Evolutionary conservation across 768 basidiomycete genomes (phyloP).

Genomic region (Xerocomus brunneocitrinus): DNA sequence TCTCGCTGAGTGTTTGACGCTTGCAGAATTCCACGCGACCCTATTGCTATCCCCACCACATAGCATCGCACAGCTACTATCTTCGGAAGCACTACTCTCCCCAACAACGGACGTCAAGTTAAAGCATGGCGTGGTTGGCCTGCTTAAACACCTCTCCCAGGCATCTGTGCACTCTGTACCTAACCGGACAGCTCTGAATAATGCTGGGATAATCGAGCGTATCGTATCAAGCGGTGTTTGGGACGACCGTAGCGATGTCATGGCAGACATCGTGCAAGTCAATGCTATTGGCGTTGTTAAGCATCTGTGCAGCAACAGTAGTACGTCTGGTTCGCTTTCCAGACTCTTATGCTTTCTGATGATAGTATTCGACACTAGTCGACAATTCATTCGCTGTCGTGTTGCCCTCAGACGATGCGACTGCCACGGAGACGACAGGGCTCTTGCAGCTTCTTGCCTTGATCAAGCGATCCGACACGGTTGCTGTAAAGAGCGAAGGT

Average conservation of each 20-base stretch:
- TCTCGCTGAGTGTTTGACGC: slow-evolving; percentile 6
- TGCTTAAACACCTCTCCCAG: slow-evolving; percentile 84
- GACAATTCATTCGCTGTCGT: slow-evolving; percentile 50
- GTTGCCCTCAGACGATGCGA: slow-evolving; percentile 36
- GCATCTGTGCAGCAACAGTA: slow-evolving; percentile 74
- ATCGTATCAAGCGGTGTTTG: slow-evolving; percentile 64
- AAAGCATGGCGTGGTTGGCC: slow-evolving; percentile 83
- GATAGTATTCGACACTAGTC: slow-evolving; percentile 23
- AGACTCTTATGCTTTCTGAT: slow-evolving; percentile 29
- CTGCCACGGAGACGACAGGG: slow-evolving; percentile 38
- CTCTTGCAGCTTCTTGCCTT: slow-evolving; percentile 71
- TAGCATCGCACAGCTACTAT: slow-evolving; percentile 57
- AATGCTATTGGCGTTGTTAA: slow-evolving; percentile 86
- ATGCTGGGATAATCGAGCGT: slow-evolving; percentile 58
- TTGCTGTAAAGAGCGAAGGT: slow-evolving; percentile 84
- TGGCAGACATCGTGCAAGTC: slow-evolving; percentile 83
- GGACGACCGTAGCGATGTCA: slow-evolving; percentile 65
- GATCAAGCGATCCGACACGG: slow-evolving; percentile 71
- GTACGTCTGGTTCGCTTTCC: slow-evolving; percentile 39
- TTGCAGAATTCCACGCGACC: slow-evolving; percentile 52
- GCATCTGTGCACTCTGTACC: slow-evolving; percentile 50
- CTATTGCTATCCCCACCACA: slow-evolving; percentile 63
- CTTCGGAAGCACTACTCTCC: slow-evolving; percentile 52
- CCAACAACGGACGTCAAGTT: slow-evolving; percentile 67
- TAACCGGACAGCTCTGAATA: slow-evolving; percentile 57